Evolutionary conservation across 495 filamentous ascomycete species (phyloP), one percentile per base, ranked within the genome.

Genomic region (Neurospora sp.): DNA sequence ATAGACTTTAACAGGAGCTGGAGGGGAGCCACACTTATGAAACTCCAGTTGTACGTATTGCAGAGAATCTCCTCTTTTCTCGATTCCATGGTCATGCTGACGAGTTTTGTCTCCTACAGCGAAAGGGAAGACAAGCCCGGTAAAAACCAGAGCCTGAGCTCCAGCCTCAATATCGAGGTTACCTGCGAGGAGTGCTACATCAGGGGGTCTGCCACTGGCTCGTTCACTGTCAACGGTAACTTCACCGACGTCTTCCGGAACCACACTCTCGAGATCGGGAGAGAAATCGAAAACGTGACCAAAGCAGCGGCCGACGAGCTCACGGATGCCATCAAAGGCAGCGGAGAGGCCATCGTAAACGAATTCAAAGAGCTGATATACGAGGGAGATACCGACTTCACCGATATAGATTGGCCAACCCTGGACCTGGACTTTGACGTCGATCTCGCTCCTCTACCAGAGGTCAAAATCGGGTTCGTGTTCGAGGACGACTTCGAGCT

Each of bases 111-210:
- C 27, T 38, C 31, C 18, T 37, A 8, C 44, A 35, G 48, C 41
- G 27, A 16, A 54, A 31, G 48, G 27, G 37, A 62, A 38, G 40
- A 70, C 42, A 70, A 46, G 41, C 31, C 41, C 44, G 27, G 72
- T 16, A 71, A 46, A 37, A 8, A 48, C 9, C 37, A 48, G 4
- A 31, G 31, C 27, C 8, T 44, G 38, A 20, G 38, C 39, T 18
- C 39, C 23, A 31, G 39, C 39, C 70, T 46, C 39, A 31, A 31
- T 23, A 74, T 85, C 23, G 79, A 84, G 73, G 84, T 88, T 62
- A 80, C 77, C 12, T 88, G 86, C 77, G 82, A 80, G 23, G 85
- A 79, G 44, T 88, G 86, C 74, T 89, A 88, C 73, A 76, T 87
- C 73, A 86, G 85, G 54, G 86, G 86, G 69, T 73, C 74, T 11